phyloP scores from a whole-genome alignment of 805 yeast species.

The Kodamaea neixiangensis region DNA sequence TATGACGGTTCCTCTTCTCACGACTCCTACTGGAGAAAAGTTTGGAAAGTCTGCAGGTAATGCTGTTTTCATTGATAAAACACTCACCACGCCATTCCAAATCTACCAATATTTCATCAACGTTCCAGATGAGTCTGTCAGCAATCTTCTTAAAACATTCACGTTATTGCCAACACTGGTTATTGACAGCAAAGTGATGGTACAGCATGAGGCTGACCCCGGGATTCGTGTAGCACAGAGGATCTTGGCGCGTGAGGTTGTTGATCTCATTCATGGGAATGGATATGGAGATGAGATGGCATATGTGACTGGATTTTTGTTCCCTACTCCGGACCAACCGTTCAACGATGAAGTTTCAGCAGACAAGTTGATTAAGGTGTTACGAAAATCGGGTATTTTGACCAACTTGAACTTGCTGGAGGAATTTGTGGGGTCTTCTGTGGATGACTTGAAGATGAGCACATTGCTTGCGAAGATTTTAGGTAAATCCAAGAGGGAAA shows the following conservation, averaged over 20 bases:
- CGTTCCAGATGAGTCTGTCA: constrained; percentile 74
- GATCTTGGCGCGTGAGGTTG: constrained; percentile 77
- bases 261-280: constrained; percentile 83
- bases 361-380: constrained; percentile 54
- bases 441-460: constrained; percentile 48
- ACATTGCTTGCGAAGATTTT: constrained; percentile 51
- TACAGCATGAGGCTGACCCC: constrained; percentile 58
- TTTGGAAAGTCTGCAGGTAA: constrained; percentile 98
- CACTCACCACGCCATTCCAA: constrained; percentile 76
- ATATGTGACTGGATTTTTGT: constrained; percentile 65
- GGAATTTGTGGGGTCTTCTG: constrained; percentile 28
- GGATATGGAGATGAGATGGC: constrained; percentile 72
- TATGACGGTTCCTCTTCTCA: constrained; percentile 83
- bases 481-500: constrained; percentile 55
- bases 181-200: constrained; percentile 52
- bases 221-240: constrained; percentile 71
- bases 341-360: constrained; percentile 48
- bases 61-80: constrained; percentile 81
- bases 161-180: constrained; percentile 71
- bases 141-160: constrained; percentile 67
- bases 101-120: constrained; percentile 85
- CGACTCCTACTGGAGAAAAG: constrained; percentile 87
- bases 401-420: constrained; percentile 19
- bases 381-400: constrained; percentile 59
- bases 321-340: constrained; percentile 55